Evolutionary conservation across 768 basidiomycete species (phyloP), one percentile per base, ranked within the genome.

Genomic region (Auriscalpium microsporum): DNA sequence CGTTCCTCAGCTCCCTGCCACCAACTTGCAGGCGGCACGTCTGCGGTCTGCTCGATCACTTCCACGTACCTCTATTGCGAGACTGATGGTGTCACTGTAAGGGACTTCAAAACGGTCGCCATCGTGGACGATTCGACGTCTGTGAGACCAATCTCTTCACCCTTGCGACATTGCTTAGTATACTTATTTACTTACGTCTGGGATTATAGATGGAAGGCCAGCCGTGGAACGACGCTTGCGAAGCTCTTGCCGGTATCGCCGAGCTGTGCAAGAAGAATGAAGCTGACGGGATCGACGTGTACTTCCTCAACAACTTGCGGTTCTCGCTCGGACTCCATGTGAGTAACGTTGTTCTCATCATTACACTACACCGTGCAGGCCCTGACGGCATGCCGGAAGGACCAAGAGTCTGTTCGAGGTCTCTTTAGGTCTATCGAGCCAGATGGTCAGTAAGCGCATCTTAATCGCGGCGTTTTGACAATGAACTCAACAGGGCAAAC

Each of bases 121-220:
- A 56, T 75, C 38, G 61, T 75, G 21, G 71, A 74, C 48, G 75
- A 75, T 51, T 75, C 74, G 1, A 61, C 70, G 50, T 75, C 76
- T 1, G 71, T 71, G 23, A 52, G 61, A 42, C 19, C 48, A 64
- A 58, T 14, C 13, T 34, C 19, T 33, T 6, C 16, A 36, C 35
- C 10, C 47, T 14, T n/a, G 33, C 14, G 13, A 19, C 16, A 4
- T 4, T 4, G 19, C 45, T 19, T n/a, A 17, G 35, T 28, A 16
- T 35, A 50, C 8, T 9, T 8, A 16, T 47, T 5, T 42, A 23
- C 19, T 36, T 3, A 34, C n/a, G 10, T 28, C 14, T 11, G 14
- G 10, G 35, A 37, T 44, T 17, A 5, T 52, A 72, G 72, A 75
- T 77, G 75, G 75, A 71, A 48, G 73, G 71, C 37, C 58, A 53